Base-by-base conservation (phyloP, 495 filamentous ascomycete genomes). In the Aspergillus conjunctus region DNA sequence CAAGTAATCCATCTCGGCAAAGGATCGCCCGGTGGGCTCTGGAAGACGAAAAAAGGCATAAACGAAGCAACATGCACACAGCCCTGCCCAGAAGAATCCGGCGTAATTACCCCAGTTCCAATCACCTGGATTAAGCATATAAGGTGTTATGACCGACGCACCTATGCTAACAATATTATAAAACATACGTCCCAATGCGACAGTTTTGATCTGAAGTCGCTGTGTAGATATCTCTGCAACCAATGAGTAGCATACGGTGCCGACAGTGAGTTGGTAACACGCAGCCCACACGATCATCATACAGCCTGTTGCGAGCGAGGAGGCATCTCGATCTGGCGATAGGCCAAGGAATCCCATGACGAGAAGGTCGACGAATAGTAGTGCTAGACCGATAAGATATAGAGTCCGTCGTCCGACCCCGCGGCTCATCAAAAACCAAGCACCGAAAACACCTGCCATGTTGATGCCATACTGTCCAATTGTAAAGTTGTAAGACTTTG, bases 71-170 rank as follows among this genome's bases (percentile, higher is more conserved):
- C 84, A 68, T 75, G 89, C 88, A 69, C 87, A 89, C 50, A 84
- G 83, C 0, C 85, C 87, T 5, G 81, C 87, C 88, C 87, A 93
- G 79, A 92, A 91, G 74, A 93, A 91, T n/a, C 87, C 88, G 14
- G 88, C 79, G 58, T 83, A 89, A 61, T 88, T 89, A 48, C 81
- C 75, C 88, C 88, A 93, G 71, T 89, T 67, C 89, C 89, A 91
- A 0, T 84, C 87, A 0, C 71, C 74, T 0, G 87, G 87, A 72
- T 91, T 91, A 26, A 92, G 72, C 88, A 90, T 89, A 64, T 89
- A 88, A 0, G 88, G 87, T 0, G 88, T 91, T 3, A 93, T 66
- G 11, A 90, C 85, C 49, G 82, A 82, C 63, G 80, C 85, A 61
- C 91, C 69, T 60, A 91, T 89, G 53, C 78, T 82, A 30, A 85